phyloP scores from a whole-genome alignment of 805 yeast genomes.

The Schizosaccharomyces japonicus region DNA sequence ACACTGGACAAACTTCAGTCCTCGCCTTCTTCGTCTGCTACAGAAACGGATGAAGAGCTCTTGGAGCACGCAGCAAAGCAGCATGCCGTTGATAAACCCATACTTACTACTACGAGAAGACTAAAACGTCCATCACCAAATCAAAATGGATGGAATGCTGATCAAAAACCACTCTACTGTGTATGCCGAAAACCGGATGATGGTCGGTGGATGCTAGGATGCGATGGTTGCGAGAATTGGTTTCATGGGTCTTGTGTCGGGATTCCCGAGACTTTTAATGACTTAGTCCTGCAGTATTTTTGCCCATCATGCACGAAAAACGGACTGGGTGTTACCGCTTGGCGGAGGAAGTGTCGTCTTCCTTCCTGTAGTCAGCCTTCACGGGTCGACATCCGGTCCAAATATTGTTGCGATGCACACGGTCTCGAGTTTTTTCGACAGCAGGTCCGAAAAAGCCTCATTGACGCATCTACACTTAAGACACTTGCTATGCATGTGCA shows the following conservation, averaged over 20 bases:
- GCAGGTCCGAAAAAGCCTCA: neutral
- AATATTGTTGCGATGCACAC: conserved; percentile 56
- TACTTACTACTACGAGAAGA: too few species aligned
- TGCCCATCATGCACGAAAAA: conserved; percentile 47
- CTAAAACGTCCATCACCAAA: neutral
- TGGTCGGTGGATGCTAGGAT: conserved; percentile 73
- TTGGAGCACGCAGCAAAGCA: too few species aligned
- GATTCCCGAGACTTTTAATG: conserved; percentile 26
- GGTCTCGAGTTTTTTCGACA: conserved; percentile 24
- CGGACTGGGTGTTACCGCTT: conserved; percentile 26
- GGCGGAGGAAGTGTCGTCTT: conserved; percentile 59
- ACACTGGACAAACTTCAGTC: too few species aligned
- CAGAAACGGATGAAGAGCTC: too few species aligned
- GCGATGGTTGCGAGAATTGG: conserved; percentile 93
- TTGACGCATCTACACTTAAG: neutral
- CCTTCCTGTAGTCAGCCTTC: conserved; percentile 32
- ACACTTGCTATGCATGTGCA: neutral
- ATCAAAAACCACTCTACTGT: conserved; percentile 21
- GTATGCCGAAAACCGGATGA: conserved; percentile 55
- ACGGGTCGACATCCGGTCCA: conserved; percentile 22
- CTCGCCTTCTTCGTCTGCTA: too few species aligned
- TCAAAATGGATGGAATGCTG: neutral
- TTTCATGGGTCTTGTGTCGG: conserved; percentile 63
- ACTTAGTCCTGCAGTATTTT: conserved; percentile 37
- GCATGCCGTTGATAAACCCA: too few species aligned